Conservation (phyloP, 169 alveolate genomes). For the Plasmodium adleri region DNA sequence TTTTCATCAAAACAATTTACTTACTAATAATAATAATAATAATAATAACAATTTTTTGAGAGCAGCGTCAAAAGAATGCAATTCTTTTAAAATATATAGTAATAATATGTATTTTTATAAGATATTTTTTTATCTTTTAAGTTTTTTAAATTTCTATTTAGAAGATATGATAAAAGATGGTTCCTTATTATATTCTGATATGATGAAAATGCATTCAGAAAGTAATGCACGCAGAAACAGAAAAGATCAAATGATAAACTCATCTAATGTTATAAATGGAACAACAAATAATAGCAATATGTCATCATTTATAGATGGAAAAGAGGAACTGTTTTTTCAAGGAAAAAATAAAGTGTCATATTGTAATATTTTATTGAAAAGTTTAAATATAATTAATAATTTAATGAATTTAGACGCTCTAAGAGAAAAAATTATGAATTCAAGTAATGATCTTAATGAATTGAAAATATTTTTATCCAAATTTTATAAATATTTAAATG, state of each 20-base stretch:
- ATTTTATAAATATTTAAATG: constrained; percentile 75
- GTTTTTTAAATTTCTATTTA: constrained; percentile 69
- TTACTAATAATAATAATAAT: constrained; percentile 23
- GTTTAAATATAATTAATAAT: constrained; percentile 67
- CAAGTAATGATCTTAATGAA: constrained; percentile 75
- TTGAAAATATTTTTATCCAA: constrained; percentile 75
- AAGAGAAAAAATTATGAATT: constrained; percentile 77
- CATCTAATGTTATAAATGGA: constrained; percentile 60
- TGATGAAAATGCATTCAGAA: constrained; percentile 76
- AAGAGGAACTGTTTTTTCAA: constrained; percentile 55
- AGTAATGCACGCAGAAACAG: constrained; percentile 64
- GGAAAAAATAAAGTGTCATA: constrained; percentile 67
- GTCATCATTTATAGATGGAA: constrained; percentile 58
- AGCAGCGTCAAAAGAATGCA: constrained; percentile 42
- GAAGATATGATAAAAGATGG: constrained; percentile 77
- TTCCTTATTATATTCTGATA: constrained; percentile 64
- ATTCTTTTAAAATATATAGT: constrained; percentile 45
- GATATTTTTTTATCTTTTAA: constrained; percentile 62
- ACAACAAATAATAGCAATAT: constrained; percentile 39
- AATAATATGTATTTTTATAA: constrained; percentile 68
- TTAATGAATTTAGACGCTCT: constrained; percentile 71
- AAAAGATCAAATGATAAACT: constrained; percentile 55
- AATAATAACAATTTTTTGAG: constrained; percentile 45
- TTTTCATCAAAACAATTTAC: constrained; percentile 53
- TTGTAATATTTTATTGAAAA: constrained; percentile 64